Base-by-base conservation (phyloP, 202 grass and related monocot genomes). In the Thinopyrum obtusiflorum region DNA sequence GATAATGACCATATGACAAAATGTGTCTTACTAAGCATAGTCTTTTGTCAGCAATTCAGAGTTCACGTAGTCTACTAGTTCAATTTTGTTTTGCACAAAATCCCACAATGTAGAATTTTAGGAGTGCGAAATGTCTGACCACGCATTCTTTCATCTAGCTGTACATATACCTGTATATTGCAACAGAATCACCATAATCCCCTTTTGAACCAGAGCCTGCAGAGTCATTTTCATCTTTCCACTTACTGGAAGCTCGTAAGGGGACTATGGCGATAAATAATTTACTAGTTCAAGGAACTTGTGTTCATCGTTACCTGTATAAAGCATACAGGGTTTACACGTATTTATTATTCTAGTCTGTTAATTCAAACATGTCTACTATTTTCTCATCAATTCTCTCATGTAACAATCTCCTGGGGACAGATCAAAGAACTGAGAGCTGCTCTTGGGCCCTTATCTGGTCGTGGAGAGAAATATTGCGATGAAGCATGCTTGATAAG, bases 391-490 rank as follows among this genome's bases (percentile, higher is more conserved):
- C 21, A 26, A 26, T 66, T 57, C 49, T 77, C 40, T 80, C n/a
- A 57, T 53, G 6, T 49, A 27, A 80, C 2, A 32, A 83, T 83
- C 42, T 61, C 35, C 37, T 74, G 29, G 61, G 76, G 87, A 12
- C 85, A 96, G 97, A 87, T 99, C 77, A 88, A 89, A 17, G 88
- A 93, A 78, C 83, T 96, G 26, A 96, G 82, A 88, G 75, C 88
- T 78, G 88, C 85, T 68, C 68, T 96, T 73, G 97, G 87, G 27
- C 82, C 91, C 17, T 79, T 99, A 37, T 92, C 93, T 86, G 65
- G 51, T 21, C 32, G 23, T 23, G 59, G 68, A 23, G 73, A 85
- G 73, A 87, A 87, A 74, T 99, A 92, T 65, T 87, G 90, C 46
- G 87, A 65, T 28, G 87, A 94, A 51, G 59, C 85, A 26, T 99